Conservation (phyloP, 2,329 filamentous ascomycete genomes). For the Penicillium sp. region DNA sequence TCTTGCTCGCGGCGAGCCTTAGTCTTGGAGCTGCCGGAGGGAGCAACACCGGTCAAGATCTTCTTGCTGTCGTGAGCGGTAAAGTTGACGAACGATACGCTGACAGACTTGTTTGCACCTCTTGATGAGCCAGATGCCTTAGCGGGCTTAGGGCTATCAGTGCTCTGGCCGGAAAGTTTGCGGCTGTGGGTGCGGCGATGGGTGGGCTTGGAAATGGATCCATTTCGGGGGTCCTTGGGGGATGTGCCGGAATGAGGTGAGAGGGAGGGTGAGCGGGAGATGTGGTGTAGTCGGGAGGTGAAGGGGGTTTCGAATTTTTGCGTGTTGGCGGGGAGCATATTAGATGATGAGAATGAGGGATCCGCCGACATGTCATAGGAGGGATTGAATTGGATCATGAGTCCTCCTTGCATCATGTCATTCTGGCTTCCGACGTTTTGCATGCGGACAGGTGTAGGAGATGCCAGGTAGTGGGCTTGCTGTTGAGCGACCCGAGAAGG, state of each 20-base stretch:
- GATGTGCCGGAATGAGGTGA: slow-evolving; percentile 37
- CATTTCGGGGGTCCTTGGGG: slow-evolving; percentile 31
- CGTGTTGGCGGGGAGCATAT: slow-evolving; percentile 21
- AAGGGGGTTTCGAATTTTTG: slow-evolving; percentile 33
- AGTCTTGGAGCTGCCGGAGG: slow-evolving; percentile 87
- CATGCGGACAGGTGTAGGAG: slow-evolving; percentile 37
- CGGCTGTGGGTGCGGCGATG: slow-evolving; percentile 42
- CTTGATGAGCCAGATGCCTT: slow-evolving; percentile 35
- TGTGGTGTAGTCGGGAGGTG: slow-evolving; percentile 27
- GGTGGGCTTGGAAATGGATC: slow-evolving; percentile 22
- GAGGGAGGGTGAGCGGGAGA: slow-evolving; percentile 39
- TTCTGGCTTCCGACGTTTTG: slow-evolving; percentile 30
- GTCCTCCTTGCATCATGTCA: slow-evolving; percentile 39
- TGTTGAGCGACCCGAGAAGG: slow-evolving; percentile 36
- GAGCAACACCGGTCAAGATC: slow-evolving; percentile 86
- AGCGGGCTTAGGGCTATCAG: slow-evolving; percentile 31
- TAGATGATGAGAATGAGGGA: slow-evolving; percentile 30
- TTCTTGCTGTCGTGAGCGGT: slow-evolving; percentile 75
- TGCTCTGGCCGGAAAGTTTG: slow-evolving; percentile 41
- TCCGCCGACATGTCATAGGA: slow-evolving; percentile 37
- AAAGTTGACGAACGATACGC: slow-evolving; percentile 79
- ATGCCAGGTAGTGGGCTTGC: slow-evolving; percentile 37
- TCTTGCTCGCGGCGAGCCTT: slow-evolving; percentile 91
- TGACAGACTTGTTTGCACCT: slow-evolving; percentile 44
- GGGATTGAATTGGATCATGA: slow-evolving; percentile 42